Base-by-base conservation (phyloP, 2,329 filamentous ascomycete species). In the Verticillium albo-atrum region DNA sequence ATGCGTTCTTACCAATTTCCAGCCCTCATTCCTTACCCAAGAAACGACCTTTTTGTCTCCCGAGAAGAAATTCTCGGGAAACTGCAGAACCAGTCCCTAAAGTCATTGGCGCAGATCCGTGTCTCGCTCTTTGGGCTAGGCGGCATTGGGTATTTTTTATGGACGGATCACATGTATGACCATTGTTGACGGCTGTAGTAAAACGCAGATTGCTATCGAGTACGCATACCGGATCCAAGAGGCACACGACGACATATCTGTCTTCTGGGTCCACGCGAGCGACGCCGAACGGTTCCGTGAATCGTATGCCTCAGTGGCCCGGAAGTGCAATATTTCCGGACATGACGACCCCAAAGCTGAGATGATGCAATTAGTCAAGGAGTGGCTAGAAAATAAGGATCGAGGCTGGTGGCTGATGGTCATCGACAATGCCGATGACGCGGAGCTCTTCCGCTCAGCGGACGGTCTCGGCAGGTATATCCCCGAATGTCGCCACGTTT, bases 251-350 rank as follows among this genome's bases (percentile, higher is more conserved):
- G 66, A 69, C 9, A 75, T 68, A 54, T 75, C 71, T 0, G 62
- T 79, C 35, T 72, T 79, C 63, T 79, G 74, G 76, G 66, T 78
- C 5, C 69, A 72, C 23, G 71, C 70, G 10, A 66, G 64, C n/a
- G 72, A 68, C 55, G 53, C 60, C 20, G 71, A 69, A 32, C 72
- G 66, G 51, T 66, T 77, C 56, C 64, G 75, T 23, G 68, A 74
- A 58, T 72, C 72, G 17, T 76, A 72, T 52, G 52, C 50, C 10
- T 66, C 69, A 1, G 68, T 77, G 6, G 71, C 68, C 0, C 66
- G 64, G 37, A 65, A 67, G 62, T 67, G 72, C 6, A 32, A 74
- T 9, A 74, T 82, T 3, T 80, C 80, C 52, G 66, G 64, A 9
- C 74, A 85, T 61, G 72, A 85, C 61, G 72, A 74, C 54, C 27